These are phyloP conservation scores for Crithidia mellificae DNA, from an alignment of 208 protist genomes.

Conservation along the genomic window DNA sequence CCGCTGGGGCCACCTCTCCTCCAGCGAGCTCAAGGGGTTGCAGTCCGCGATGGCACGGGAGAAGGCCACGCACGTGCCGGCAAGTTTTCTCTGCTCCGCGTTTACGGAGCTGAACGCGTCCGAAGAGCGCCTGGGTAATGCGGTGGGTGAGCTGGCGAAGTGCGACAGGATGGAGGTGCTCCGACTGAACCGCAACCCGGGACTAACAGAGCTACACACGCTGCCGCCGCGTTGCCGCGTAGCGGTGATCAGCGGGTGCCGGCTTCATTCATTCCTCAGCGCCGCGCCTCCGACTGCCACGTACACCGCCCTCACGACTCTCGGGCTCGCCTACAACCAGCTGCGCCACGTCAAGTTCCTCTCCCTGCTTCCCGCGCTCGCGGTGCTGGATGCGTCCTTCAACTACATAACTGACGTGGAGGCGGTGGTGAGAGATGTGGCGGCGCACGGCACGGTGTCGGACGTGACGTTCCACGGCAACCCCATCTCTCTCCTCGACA, in stretches of 20 bases:
- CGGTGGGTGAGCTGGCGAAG: conserved; percentile 39
- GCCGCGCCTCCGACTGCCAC: neutral
- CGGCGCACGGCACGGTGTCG: conserved; percentile 43
- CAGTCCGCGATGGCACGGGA: conserved; percentile 47
- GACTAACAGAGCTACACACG: conserved; percentile 43
- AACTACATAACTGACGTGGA: conserved; percentile 62
- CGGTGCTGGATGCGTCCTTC: conserved; percentile 66
- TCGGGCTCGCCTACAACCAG: conserved; percentile 71
- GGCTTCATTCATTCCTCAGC: conserved; percentile 28
- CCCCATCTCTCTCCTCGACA: conserved; percentile 67
- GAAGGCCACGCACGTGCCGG: conserved; percentile 34
- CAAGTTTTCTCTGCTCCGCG: conserved; percentile 40
- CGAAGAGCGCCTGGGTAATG: conserved; percentile 37
- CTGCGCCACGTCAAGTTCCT: conserved; percentile 54
- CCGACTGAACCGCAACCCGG: conserved; percentile 57
- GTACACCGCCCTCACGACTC: conserved; percentile 36
- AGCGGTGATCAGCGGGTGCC: conserved; percentile 60
- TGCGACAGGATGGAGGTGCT: conserved; percentile 57
- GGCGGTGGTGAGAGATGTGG: conserved; percentile 33
- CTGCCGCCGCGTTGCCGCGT: conserved; percentile 61
- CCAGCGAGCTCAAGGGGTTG: conserved; percentile 45
- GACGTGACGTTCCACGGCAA: conserved; percentile 73
- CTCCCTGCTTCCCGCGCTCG: conserved; percentile 47
- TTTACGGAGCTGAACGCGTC: conserved; percentile 62
- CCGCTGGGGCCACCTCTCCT: conserved; percentile 55